Evolutionary conservation across 768 basidiomycete species (phyloP), one percentile per base, ranked within the genome.

Genomic region (Collybiopsis luxurians): DNA sequence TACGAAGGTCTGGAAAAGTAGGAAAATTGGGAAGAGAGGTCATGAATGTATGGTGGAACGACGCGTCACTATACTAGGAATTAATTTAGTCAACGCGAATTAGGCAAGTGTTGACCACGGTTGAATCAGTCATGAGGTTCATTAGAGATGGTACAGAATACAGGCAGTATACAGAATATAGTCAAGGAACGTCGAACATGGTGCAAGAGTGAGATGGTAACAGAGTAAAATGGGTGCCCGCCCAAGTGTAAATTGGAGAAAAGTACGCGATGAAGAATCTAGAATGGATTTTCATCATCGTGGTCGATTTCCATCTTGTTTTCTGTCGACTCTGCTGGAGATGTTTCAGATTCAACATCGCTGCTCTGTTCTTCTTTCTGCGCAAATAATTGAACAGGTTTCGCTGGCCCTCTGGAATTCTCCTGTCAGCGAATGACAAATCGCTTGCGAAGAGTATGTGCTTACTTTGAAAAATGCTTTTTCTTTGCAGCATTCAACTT

Each of bases 401-500:
- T 87, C 9, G 78, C 70, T 12, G 80, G 82, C 68, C 87, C 89
- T 64, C 28, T 36, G 15, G 58, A n/a, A 27, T 34, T 60, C 48
- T 55, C 44, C 24, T 42, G 34, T 52, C 55, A 19, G 59, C 53
- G n/a, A 49, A 48, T 49, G 24, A 21, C 43, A 39, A 54, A 55
- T 13, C 24, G 34, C 23, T 54, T 28, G 11, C 31, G 21, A 53
- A 48, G 2, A 38, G 43, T 30, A 76, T 87, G 36, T 24, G 39
- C 57, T 46, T 61, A 96, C 96, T 93, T 97, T 57, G 50, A 9
- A 68, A 97, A 98, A 66, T 92, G 93, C 73, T 93, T 92, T 80
- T 96, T 95, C 81, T 85, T 95, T 2, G 89, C 89, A 17, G 90
- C 90, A 49, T 79, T 89, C 52, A 98, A 81, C 72, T 98, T 98